These are phyloP conservation scores for Micractinium conductrix DNA, from an alignment of 139 green algal species.

Conservation along the genomic window DNA sequence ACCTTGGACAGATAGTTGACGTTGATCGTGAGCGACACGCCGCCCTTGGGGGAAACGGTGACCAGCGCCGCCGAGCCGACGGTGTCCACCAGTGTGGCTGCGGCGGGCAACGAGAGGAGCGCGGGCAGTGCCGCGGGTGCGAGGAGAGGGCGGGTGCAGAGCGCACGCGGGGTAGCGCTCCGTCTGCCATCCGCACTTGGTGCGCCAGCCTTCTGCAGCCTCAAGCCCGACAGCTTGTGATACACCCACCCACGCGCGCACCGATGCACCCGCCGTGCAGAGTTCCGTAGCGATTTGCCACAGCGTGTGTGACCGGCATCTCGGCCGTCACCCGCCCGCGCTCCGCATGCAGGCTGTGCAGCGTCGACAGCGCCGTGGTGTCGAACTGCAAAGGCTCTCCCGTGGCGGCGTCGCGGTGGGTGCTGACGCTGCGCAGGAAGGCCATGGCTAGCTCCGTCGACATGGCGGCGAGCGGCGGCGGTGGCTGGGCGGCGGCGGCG, in stretches of 20 bases:
- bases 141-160: no score
- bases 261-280: conserved; percentile 47
- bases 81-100: conserved; percentile 54
- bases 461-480: not conserved
- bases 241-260: not conserved
- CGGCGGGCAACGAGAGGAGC: not conserved
- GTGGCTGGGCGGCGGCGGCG: not conserved
- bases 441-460: not conserved
- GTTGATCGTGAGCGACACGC: conserved; percentile 43
- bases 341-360: not conserved
- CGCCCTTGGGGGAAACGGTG: conserved; percentile 26
- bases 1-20: conserved; percentile 33
- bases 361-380: conserved; percentile 7
- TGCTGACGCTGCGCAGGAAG: conserved; percentile 1
- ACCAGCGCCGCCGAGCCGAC: conserved; percentile 49
- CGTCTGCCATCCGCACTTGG: no score
- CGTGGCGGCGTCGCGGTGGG: not conserved
- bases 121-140: no score
- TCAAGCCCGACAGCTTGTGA: no score
- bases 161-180: no score
- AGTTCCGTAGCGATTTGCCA: conserved; percentile 39
- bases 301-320: not conserved
- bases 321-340: not conserved
- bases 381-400: conserved; percentile 7
- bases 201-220: no score